Base-by-base conservation (phyloP, 495 filamentous ascomycete genomes). In the Penicillium manginii region DNA sequence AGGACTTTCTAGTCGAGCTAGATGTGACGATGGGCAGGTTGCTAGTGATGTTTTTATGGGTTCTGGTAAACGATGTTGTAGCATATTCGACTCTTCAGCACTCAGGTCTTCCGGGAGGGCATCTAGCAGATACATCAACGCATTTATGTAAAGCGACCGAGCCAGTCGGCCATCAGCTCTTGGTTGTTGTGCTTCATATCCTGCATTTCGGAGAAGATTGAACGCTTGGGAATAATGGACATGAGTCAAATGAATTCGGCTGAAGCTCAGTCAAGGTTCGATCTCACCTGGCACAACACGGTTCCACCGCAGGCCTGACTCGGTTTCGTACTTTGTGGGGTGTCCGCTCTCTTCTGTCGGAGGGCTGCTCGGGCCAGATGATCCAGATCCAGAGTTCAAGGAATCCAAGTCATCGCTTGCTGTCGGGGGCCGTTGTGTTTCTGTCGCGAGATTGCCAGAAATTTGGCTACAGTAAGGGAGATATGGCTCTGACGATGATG, bases 141-240 rank as follows among this genome's bases (percentile, higher is more conserved):
- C 83, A 63, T 86, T 81, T 22, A 92, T 74, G 67, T 90, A 92
- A 1, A 90, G 77, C 17, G 84, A 81, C n/a, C 89, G 80, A 42
- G 82, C 81, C 29, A 88, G 67, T n/a, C 64, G 69, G 26, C 60
- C 60, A 50, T 79, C 76, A 12, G 70, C 66, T 1, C 68, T 60
- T 15, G 66, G 61, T 52, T 73, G 73, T 53, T 76, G 74, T 9
- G 74, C 76, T 62, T 79, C 75, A 26, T 69, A 73, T 0, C 67
- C 64, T 22, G 74, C 73, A 58, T 71, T 74, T 6, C 72, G 76
- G 23, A 79, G 67, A 42, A 78, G 68, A 42, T 70, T 73, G 31
- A 76, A 66, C 4, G 73, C 76, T 79, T 55, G 9, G n/a, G 51
- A 22, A 31, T 6, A 49, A 0, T 33, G 11, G 8, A 59, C 18